Percentiles rank a stretch among this genome's conserved stretches.
phyloP scores from a whole-genome alignment of 768 basidiomycete species.

The Lactarius deliciosus region DNA sequence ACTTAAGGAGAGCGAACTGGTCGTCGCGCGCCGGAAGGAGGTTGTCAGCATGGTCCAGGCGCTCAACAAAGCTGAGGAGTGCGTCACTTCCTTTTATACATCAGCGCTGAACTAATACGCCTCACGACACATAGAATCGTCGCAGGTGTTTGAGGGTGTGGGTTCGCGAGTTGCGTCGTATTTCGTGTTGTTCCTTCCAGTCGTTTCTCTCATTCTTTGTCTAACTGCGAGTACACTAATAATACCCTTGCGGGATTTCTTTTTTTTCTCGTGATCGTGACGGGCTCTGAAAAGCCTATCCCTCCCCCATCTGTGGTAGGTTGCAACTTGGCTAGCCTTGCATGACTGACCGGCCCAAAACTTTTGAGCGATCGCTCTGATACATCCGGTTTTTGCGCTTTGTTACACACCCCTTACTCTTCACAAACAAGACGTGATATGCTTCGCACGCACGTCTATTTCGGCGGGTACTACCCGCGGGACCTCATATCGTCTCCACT shows the following conservation, averaged over 20 bases:
- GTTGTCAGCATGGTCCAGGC: conserved; percentile 91
- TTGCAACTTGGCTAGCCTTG: neutral
- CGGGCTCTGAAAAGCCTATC: neutral
- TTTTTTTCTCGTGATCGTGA: neutral
- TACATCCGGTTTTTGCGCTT: neutral
- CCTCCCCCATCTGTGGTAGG: neutral
- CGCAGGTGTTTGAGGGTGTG: conserved; percentile 49
- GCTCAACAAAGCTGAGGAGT: conserved; percentile 97
- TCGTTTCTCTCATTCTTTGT: conserved; percentile 18
- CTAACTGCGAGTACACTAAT: conserved; percentile 29
- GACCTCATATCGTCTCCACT: neutral
- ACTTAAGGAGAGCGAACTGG: conserved; percentile 90
- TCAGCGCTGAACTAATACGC: conserved; percentile 23
- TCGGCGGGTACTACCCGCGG: neutral
- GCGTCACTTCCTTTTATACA: conserved; percentile 38
- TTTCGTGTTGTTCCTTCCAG: conserved; percentile 6
- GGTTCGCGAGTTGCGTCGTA: neutral
- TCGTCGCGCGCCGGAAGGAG: conserved; percentile 90
- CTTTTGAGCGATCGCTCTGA: neutral
- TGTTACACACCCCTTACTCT: no score
- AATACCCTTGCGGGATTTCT: conserved; percentile 24
- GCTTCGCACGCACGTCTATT: no score
- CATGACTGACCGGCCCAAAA: neutral
- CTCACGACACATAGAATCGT: conserved; percentile 48
- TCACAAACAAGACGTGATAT: no score